Evolutionary conservation across 1,139 yeast species (phyloP).

Genomic region (Entelexis sorbosivorans): DNA sequence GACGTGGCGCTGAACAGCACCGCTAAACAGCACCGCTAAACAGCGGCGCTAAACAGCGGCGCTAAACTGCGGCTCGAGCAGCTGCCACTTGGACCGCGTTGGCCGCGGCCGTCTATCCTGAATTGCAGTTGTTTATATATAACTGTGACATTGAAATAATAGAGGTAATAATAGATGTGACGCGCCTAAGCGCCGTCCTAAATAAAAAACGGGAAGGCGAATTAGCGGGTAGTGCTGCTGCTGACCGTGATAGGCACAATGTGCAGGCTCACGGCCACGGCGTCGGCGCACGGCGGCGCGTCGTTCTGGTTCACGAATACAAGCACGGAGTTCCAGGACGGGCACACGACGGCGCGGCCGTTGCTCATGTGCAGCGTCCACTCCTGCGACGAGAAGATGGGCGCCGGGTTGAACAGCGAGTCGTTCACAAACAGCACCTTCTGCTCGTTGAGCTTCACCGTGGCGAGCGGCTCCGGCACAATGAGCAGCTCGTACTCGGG

Average conservation of each 20-base stretch:
- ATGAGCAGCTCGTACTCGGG: constrained; percentile 25
- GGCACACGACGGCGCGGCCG: constrained; percentile 20
- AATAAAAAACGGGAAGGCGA: too few relatives aligned
- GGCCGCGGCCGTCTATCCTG: too few relatives aligned
- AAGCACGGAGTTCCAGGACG: constrained; percentile 22
- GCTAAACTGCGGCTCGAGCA: too few relatives aligned
- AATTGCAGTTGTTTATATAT: too few relatives aligned
- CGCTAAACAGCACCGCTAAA: too few relatives aligned
- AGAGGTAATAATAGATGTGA: too few relatives aligned
- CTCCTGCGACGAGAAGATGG: constrained; percentile 13
- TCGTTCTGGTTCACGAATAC: constrained; percentile 10
- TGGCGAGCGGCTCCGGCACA: constrained; percentile 26
- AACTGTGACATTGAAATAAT: too few relatives aligned
- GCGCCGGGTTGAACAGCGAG: constrained; percentile 22
- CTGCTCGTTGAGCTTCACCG: constrained; percentile 22
- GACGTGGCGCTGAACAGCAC: too few relatives aligned
- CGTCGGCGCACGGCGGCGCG: constrained; percentile 18
- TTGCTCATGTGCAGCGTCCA: constrained; percentile 8
- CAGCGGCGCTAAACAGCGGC: too few relatives aligned
- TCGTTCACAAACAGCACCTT: constrained; percentile 22
- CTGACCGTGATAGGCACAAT: constrained; percentile 16
- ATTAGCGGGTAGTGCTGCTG: too few relatives aligned
- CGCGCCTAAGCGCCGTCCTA: too few relatives aligned
- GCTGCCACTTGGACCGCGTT: too few relatives aligned
- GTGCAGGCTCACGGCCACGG: constrained; percentile 18